A percentile compares a stretch with the other conserved stretches of the same genome.
Evolutionary conservation across 139 green algal species (phyloP).

Genomic region (Asterochloris erici): DNA sequence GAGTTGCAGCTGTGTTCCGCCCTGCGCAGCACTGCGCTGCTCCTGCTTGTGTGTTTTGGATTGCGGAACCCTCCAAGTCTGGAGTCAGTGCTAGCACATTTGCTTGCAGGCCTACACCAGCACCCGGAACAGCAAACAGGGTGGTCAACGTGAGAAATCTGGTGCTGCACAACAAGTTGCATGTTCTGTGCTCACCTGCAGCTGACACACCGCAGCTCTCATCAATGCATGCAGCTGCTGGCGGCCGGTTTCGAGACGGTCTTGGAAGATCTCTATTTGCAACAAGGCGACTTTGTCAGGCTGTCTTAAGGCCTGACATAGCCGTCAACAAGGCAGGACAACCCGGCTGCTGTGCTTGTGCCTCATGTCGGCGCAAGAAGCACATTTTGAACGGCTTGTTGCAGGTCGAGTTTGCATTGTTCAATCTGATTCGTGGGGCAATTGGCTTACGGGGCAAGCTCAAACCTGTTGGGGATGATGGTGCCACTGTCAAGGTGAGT

Average conservation of each 20-base stretch:
- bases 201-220: neutral
- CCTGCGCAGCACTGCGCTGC: too few species aligned
- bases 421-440: conserved; percentile 45
- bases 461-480: conserved; percentile 26
- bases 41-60: too few species aligned
- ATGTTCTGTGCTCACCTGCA: neutral
- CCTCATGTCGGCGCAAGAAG: neutral
- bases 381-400: neutral
- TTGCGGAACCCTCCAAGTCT: too few species aligned
- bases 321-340: conserved; percentile 66
- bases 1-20: too few species aligned
- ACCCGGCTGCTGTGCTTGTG: neutral
- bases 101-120: conserved; percentile 25
- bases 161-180: neutral
- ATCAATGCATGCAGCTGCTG: conserved; percentile 42
- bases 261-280: conserved; percentile 62
- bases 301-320: conserved; percentile 62
- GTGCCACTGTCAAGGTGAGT: conserved; percentile 43
- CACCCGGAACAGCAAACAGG: conserved; percentile 30
- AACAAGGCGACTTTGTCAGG: conserved; percentile 66
- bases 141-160: conserved; percentile 32
- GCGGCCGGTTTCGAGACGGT: conserved; percentile 58
- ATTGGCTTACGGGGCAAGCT: conserved; percentile 52
- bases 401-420: conserved; percentile 40
- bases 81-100: too few species aligned